Conservation (phyloP, 2,329 filamentous ascomycete genomes). For the Blumeriella jaapii region DNA sequence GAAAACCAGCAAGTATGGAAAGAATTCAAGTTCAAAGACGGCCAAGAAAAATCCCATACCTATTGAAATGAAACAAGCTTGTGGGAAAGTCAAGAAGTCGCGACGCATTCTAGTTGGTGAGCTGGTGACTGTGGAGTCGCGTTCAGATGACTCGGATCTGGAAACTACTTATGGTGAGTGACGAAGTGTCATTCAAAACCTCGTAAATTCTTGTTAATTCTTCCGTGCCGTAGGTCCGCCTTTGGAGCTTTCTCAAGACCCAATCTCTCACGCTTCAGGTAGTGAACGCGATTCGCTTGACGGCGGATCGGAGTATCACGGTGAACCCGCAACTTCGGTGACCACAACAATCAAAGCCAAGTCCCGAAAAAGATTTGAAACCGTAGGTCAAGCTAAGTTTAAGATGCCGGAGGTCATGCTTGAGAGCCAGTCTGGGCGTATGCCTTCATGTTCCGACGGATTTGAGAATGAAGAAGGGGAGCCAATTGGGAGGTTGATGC, state of each 20-base stretch:
- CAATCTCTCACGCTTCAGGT: slow-evolving; percentile 15
- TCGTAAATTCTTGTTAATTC: neutral
- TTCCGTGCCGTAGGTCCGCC: slow-evolving; percentile 4
- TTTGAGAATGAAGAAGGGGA: slow-evolving; percentile 20
- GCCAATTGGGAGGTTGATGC: slow-evolving; percentile 19
- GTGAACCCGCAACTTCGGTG: neutral
- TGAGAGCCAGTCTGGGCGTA: neutral
- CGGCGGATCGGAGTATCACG: neutral
- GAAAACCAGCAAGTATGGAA: neutral
- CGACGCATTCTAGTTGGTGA: slow-evolving; percentile 16
- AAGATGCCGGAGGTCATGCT: slow-evolving; percentile 12
- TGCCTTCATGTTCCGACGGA: slow-evolving; percentile 17
- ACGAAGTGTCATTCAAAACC: neutral
- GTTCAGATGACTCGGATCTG: slow-evolving; percentile 2
- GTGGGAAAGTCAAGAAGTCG: slow-evolving; percentile 1
- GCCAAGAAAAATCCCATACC: neutral
- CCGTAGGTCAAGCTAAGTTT: slow-evolving; percentile 12
- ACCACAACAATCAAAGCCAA: slow-evolving; percentile 1
- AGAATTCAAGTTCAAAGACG: neutral
- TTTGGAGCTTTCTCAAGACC: slow-evolving; percentile 17
- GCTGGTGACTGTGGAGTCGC: slow-evolving; percentile 12
- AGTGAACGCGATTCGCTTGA: slow-evolving; percentile 1
- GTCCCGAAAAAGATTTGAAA: slow-evolving; percentile 2
- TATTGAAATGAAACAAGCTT: neutral
- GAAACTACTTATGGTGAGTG: slow-evolving; percentile 8